Evolutionary conservation across 202 grass and related monocot species (phyloP).

Genomic region (Carex arenaria): DNA sequence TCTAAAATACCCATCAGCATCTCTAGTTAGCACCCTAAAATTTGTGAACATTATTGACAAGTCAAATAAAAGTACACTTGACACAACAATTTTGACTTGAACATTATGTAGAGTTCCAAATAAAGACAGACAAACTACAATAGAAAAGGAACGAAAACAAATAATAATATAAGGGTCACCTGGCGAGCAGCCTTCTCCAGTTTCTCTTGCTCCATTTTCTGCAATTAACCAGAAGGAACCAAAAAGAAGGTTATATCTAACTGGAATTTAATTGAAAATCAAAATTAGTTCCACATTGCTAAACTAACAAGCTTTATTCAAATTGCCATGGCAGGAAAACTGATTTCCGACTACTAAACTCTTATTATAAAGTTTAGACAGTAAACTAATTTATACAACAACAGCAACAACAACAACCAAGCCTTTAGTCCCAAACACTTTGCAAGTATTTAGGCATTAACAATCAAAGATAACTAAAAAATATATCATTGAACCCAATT

Average conservation of each 20-base stretch:
- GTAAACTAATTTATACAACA: not conserved
- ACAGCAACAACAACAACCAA: not conserved
- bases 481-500: not conserved
- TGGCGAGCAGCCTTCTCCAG: slow-evolving; percentile 64
- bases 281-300: not conserved
- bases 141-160: not conserved
- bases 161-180: slow-evolving; percentile 30
- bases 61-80: not conserved
- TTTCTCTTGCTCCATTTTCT: slow-evolving; percentile 94
- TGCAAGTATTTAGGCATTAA: not conserved
- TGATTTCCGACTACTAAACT: not conserved
- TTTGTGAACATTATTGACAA: not conserved
- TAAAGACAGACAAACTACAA: not conserved
- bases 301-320: not conserved
- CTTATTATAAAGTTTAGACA: not conserved
- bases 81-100: not conserved
- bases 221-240: slow-evolving; percentile 29
- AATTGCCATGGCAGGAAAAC: not conserved
- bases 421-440: not conserved
- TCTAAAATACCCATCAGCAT: not conserved
- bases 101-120: not conserved
- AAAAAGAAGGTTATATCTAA: not conserved
- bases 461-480: not conserved
- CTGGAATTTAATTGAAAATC: not conserved
- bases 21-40: not conserved